These are phyloP conservation scores for Apiospora rasikravindrae DNA, from an alignment of 2,329 filamentous ascomycete species.

Conservation along the genomic window DNA sequence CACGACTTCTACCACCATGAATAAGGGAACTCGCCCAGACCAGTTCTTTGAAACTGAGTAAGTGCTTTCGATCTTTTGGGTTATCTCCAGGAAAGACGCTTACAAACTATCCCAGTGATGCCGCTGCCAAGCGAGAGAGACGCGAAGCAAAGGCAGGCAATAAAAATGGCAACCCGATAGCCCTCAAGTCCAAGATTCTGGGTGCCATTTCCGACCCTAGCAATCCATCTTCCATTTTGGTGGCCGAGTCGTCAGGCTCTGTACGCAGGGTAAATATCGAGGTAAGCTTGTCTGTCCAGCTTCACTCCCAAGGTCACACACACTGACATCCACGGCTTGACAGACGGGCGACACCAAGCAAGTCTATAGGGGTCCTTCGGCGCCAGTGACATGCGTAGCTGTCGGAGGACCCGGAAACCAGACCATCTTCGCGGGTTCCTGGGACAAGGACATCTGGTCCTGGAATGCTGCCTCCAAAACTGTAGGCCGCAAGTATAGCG, in stretches of 20 bases:
- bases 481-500: conserved; percentile 66
- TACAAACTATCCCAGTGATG: conserved; percentile 52
- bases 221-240: conserved; percentile 66
- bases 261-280: conserved; percentile 76
- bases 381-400: conserved; percentile 80
- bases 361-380: conserved; percentile 74
- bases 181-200: conserved; percentile 84
- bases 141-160: conserved; percentile 76
- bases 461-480: conserved; percentile 70
- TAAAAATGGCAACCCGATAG: conserved; percentile 80
- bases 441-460: conserved; percentile 92
- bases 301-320: neutral
- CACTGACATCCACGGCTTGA: neutral
- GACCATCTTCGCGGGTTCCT: conserved; percentile 84
- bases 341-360: conserved; percentile 49
- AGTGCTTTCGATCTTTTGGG: conserved; percentile 35
- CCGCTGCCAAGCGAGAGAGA: conserved; percentile 55
- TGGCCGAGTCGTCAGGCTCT: conserved; percentile 86
- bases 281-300: conserved; percentile 52
- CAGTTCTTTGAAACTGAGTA: conserved; percentile 95
- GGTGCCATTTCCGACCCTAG: conserved; percentile 72
- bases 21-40: conserved; percentile 70
- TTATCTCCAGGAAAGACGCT: conserved; percentile 33
- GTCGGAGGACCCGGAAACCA: conserved; percentile 61
- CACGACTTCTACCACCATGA: conserved; percentile 44